Base-by-base conservation (phyloP, 2,329 filamentous ascomycete species). In the Scedosporium dehoogii region DNA sequence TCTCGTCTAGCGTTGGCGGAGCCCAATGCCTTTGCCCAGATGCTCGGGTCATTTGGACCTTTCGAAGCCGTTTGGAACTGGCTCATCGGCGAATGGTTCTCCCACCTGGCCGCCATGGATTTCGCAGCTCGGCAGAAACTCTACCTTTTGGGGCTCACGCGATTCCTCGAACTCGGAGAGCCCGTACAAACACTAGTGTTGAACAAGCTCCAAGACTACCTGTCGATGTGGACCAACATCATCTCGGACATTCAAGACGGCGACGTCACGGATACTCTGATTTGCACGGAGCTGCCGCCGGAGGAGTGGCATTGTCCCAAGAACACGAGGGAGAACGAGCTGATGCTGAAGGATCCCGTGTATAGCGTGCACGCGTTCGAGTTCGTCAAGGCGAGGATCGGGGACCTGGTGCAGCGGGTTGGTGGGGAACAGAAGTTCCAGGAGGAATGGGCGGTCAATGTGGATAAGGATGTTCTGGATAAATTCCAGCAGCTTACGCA, bases 1-100 rank as follows among this genome's bases (percentile, higher is more conserved):
- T 87, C 91, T 1, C 88, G 92, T 1, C 81, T 97, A 16, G 84
- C 87, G 0, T 76, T 96, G 2, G 86, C 87, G 0, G 88, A 89
- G 44, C 90, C 92, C 0, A 74, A 75, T 2, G 77, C 89, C 1
- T 88, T 96, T 67, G 76, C 87, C 4, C 78, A 83, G 18, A 76
- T 85, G 73, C 73, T 88, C 18, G 73, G 73, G 18, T 74, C 76
- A 3, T 74, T 81, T 64, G 78, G 77, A 1, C 69, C 73, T 6
- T 66, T 84, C 3, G 78, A 81, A 3, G 74, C 79, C 53, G 78
- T 83, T 6, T 87, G 84, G 84, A 68, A 70, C 6, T 88, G 85
- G 85, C 76, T 88, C 4, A 78, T 78, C 41, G 69, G 73, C 0
- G 83, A 86, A 68, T 88, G 85, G 89, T 91, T 92, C 73, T 79